Percentiles rank a stretch among this genome's conserved stretches.
These are phyloP conservation scores for Letharia columbiana DNA, from an alignment of 495 filamentous ascomycete genomes.

Conservation along the genomic window DNA sequence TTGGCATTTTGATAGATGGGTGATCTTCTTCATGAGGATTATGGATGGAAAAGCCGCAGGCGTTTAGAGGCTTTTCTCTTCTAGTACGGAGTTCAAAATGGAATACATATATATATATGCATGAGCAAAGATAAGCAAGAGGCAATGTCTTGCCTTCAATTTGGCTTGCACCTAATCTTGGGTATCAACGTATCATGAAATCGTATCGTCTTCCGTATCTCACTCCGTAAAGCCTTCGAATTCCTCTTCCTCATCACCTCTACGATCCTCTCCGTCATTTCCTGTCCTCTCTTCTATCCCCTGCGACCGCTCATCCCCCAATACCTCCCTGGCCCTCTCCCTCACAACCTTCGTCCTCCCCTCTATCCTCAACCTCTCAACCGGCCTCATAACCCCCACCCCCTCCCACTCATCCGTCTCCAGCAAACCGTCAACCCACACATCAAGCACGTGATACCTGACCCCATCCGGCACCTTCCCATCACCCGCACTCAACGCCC, in stretches of 20 bases:
- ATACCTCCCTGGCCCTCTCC: conserved; percentile 57
- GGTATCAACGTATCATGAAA: neutral
- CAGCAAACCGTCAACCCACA: conserved; percentile 82
- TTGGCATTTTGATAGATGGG: neutral
- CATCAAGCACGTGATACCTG: conserved; percentile 79
- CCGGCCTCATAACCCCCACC: conserved; percentile 44
- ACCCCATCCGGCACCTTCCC: conserved; percentile 65
- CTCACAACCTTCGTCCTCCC: conserved; percentile 65
- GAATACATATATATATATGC: neutral
- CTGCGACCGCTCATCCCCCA: conserved; percentile 66
- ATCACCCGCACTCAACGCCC: conserved; percentile 40
- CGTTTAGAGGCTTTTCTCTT: neutral
- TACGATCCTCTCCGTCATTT: conserved; percentile 26
- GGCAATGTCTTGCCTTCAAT: neutral
- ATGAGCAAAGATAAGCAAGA: neutral
- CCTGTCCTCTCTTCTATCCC: conserved; percentile 33
- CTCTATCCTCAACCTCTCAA: conserved; percentile 47
- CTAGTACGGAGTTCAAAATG: neutral
- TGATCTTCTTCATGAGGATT: neutral
- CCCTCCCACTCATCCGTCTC: conserved; percentile 39
- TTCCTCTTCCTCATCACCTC: conserved; percentile 44
- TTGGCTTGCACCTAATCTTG: neutral
- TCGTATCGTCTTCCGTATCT: neutral
- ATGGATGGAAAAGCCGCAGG: conserved; percentile 6
- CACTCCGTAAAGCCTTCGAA: conserved; percentile 70